Percentiles rank a stretch among this genome's conserved stretches.
Conservation (phyloP, 179 eudicot genomes). For the Silene coronaria region DNA sequence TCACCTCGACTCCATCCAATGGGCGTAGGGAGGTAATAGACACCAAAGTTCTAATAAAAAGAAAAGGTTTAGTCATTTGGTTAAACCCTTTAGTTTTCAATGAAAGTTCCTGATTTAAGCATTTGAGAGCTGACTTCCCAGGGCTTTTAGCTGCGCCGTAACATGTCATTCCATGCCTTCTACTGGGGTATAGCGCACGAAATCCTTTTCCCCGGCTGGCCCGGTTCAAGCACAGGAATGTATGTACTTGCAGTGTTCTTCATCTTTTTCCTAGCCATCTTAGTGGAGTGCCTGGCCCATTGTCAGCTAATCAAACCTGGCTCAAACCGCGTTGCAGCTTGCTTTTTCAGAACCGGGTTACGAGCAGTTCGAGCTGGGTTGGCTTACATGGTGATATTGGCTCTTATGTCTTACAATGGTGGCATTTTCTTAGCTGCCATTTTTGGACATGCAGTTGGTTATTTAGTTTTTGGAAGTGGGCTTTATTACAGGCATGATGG, state of each 20-base stretch:
- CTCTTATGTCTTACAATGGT: constrained; percentile 36
- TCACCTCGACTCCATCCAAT: neutral
- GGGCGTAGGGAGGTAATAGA: neutral
- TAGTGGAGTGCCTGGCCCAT: constrained; percentile 34
- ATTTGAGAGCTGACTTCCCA: neutral
- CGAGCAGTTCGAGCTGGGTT: constrained; percentile 34
- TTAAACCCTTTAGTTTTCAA: neutral
- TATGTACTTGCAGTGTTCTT: constrained; percentile 32
- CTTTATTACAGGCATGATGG: constrained; percentile 19
- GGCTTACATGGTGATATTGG: constrained; percentile 36
- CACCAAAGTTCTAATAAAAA: too few species aligned
- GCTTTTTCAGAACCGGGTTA: constrained; percentile 31
- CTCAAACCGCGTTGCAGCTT: constrained; percentile 26
- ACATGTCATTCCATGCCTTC: constrained; percentile 31
- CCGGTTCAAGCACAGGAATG: constrained; percentile 38
- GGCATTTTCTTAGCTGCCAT: constrained; percentile 40
- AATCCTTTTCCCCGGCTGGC: constrained; percentile 43
- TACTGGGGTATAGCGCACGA: constrained; percentile 41
- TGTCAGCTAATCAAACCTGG: constrained; percentile 28
- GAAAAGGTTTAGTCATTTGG: neutral
- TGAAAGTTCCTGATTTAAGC: neutral
- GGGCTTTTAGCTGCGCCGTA: neutral
- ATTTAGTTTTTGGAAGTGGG: constrained; percentile 37
- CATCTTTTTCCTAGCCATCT: constrained; percentile 29
- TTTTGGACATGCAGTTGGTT: constrained; percentile 38